These are phyloP conservation scores for Elsinoe batatas DNA, from an alignment of 2,329 filamentous ascomycete species.

Conservation along the genomic window DNA sequence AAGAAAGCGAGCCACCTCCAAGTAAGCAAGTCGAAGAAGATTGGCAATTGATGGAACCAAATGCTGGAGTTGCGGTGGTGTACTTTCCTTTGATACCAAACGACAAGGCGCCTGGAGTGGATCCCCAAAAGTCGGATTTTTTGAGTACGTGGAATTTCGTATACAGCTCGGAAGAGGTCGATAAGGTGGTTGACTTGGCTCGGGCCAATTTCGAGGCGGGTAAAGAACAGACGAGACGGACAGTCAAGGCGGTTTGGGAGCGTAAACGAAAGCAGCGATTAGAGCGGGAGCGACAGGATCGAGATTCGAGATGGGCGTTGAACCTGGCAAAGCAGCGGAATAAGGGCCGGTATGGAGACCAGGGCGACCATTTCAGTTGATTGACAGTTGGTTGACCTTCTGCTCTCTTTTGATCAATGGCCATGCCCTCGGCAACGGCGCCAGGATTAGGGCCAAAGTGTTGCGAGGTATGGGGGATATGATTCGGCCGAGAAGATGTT, in stretches of 20 bases:
- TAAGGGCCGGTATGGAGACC: conserved; percentile 47
- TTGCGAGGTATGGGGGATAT: neutral
- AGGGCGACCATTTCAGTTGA: conserved; percentile 56
- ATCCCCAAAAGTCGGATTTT: conserved; percentile 73
- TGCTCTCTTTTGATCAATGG: neutral
- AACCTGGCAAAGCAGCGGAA: conserved; percentile 41
- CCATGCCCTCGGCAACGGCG: conserved; percentile 7
- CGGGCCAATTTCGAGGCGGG: conserved; percentile 81
- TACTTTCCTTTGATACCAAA: conserved; percentile 89
- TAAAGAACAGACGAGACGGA: conserved; percentile 63
- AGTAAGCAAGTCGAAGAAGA: conserved; percentile 50
- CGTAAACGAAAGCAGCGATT: conserved; percentile 66
- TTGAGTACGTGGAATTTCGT: conserved; percentile 98
- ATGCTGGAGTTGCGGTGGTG: conserved; percentile 78
- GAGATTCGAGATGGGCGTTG: conserved; percentile 28
- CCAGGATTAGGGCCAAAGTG: neutral
- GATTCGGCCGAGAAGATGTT: no score
- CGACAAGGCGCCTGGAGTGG: conserved; percentile 65
- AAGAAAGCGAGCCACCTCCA: conserved; percentile 43
- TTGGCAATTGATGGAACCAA: conserved; percentile 57
- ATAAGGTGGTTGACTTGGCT: conserved; percentile 71
- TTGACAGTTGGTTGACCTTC: conserved; percentile 5
- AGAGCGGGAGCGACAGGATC: conserved; percentile 37
- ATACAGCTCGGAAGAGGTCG: conserved; percentile 83
- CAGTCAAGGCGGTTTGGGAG: conserved; percentile 83